A percentile compares a stretch with the other conserved stretches of the same genome.
These are phyloP conservation scores for Rhizophagus clarus DNA, from an alignment of 192 early-diverging fungal species.

Conservation along the genomic window DNA sequence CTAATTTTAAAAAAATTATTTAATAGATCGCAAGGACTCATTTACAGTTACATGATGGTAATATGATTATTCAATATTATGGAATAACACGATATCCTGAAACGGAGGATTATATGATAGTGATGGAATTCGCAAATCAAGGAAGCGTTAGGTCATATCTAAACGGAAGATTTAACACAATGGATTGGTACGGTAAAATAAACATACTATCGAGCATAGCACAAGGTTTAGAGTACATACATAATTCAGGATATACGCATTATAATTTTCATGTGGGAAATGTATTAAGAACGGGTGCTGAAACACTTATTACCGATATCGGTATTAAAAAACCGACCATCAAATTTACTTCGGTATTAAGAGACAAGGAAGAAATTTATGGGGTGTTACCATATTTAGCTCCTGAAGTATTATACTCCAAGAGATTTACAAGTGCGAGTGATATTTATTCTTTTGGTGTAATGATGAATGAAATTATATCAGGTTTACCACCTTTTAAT, in stretches of 20 bases:
- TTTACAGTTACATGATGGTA: background rate
- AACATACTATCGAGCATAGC: background rate
- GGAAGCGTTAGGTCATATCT: background rate
- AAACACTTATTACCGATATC: background rate
- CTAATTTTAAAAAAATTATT: no score
- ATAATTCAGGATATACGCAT: background rate
- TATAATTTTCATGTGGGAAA: constrained; percentile 8
- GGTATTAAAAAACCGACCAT: background rate
- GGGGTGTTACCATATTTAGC: constrained; percentile 21
- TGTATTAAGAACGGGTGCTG: background rate
- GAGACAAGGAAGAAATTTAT: constrained; percentile 1
- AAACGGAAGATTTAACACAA: background rate
- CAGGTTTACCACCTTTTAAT: background rate
- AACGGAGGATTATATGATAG: background rate
- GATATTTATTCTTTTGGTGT: constrained; percentile 21
- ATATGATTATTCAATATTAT: background rate
- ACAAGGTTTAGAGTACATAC: background rate
- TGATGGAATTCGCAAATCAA: background rate
- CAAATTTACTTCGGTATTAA: background rate
- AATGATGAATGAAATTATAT: background rate
- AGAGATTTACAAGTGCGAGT: background rate
- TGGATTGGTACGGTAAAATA: background rate
- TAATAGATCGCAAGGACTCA: background rate
- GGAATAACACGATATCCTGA: background rate
- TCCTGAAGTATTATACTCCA: background rate